Base-by-base conservation (phyloP, 2,329 filamentous ascomycete species). In the Paracoccidioides brasiliensis region DNA sequence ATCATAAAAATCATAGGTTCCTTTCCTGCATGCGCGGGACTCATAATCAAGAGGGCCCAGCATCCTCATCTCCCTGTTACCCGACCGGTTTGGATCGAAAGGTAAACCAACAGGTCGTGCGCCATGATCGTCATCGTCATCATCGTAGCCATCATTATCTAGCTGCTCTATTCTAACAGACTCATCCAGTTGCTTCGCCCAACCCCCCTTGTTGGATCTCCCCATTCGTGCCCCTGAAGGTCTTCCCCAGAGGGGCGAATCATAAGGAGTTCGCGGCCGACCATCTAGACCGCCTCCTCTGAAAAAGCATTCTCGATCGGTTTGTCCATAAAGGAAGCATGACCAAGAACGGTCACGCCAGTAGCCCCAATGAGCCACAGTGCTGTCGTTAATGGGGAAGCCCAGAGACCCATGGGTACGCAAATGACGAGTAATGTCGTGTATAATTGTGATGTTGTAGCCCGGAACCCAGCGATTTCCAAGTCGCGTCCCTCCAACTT, bases 291-390 rank as follows among this genome's bases (percentile, higher is more conserved):
- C 90, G 93, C 91, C 91, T 98, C 93, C 90, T 94, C 93, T 81
- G 91, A 96, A 96, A 98, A 98, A 96, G 90, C 90, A 90, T 94
- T 91, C 84, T 97, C 93, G 79, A 97, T 95, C 58, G 91, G 91
- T 82, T 95, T 96, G 72, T 97, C 91, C 86, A 97, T 84, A 70
- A 97, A 83, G 61, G 90, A 81, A 64, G 93, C 93, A 76, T 98
- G 93, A 74, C 93, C 93, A 63, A 97, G 78, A 64, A 97, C 94
- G 70, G 85, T 88, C 70, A 96, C 89, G 71, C 89, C 90, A 64
- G 87, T 91, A 65, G 93, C 93, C 70, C 93, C 93, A 69, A 97
- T 89, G 70, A 98, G 81, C 93, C 93, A 97, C 65, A 97, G 83
- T 64, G 90, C 80, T 53, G 90, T 94, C 66, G 80, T 73, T 71